phyloP scores from a whole-genome alignment of 2,329 filamentous ascomycete genomes.

The Bisporella sp. region DNA sequence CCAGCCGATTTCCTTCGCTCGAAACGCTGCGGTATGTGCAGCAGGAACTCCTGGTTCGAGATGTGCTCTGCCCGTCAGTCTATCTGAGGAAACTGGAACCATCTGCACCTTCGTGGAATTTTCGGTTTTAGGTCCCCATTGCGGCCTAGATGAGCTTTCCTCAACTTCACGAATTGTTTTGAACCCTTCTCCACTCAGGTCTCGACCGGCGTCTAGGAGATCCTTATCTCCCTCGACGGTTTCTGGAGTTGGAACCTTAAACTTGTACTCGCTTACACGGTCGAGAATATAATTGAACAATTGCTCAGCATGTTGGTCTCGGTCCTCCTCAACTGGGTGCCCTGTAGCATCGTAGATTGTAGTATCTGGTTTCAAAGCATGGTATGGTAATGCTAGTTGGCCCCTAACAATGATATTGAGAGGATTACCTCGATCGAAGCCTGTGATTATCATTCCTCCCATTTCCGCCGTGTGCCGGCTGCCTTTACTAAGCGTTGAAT shows the following conservation, averaged over 20 bases:
- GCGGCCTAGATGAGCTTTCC: constrained; percentile 51
- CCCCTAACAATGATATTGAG: constrained; percentile 85
- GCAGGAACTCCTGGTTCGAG: constrained; percentile 62
- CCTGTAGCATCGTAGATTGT: constrained; percentile 86
- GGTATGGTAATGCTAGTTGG: constrained; percentile 81
- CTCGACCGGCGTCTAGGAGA: constrained; percentile 74
- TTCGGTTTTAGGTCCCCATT: constrained; percentile 36
- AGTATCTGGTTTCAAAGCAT: constrained; percentile 70
- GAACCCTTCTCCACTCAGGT: constrained; percentile 62
- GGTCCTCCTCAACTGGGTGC: constrained; percentile 65
- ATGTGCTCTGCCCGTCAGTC: constrained; percentile 66
- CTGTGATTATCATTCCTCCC: constrained; percentile 97
- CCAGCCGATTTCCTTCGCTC: constrained; percentile 81
- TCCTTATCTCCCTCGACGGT: constrained; percentile 77
- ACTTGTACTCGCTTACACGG: constrained; percentile 83
- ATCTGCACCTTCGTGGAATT: constrained; percentile 38
- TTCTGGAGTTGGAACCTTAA: constrained; percentile 62
- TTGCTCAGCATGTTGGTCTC: constrained; percentile 80
- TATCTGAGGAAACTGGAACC: constrained; percentile 58
- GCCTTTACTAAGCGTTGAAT: constrained; percentile 44
- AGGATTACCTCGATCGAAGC: constrained; percentile 92
- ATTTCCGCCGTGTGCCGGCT: constrained; percentile 81
- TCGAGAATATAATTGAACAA: constrained; percentile 94
- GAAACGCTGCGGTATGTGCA: constrained; percentile 66
- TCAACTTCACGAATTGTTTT: constrained; percentile 69